Evolutionary conservation across 192 early-diverging fungal genomes (phyloP).

Genomic region (Podila horticola): DNA sequence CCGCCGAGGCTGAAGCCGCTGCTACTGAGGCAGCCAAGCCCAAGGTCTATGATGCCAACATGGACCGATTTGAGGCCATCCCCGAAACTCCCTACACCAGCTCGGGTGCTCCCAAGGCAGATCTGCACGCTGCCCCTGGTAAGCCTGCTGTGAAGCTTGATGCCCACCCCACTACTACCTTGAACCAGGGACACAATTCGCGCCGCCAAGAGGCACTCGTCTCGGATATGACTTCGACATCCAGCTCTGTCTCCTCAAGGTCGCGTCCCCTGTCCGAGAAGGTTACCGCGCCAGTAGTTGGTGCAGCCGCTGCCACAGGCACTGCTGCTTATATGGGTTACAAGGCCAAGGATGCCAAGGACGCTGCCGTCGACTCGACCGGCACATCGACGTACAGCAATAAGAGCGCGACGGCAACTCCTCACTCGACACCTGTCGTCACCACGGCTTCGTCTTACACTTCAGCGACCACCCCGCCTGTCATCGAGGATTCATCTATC

Average conservation of each 20-base stretch:
- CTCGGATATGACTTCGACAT: background rate
- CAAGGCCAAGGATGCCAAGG: conserved; percentile 6
- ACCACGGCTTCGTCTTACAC: background rate
- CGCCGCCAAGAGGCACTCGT: background rate
- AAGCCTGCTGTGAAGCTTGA: conserved; percentile 8
- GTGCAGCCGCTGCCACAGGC: background rate
- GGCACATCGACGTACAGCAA: background rate
- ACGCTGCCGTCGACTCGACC: background rate
- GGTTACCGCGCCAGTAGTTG: background rate
- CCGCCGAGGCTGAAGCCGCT: background rate
- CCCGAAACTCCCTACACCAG: conserved; percentile 4
- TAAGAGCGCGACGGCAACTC: background rate
- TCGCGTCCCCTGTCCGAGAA: conserved; percentile 10
- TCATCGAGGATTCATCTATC: background rate
- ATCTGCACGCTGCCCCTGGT: conserved; percentile 8
- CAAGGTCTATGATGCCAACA: background rate
- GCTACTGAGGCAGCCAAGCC: background rate
- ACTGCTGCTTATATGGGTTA: conserved; percentile 1
- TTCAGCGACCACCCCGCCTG: background rate
- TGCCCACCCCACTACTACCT: conserved; percentile 6
- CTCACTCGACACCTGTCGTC: background rate
- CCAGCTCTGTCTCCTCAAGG: background rate
- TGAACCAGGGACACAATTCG: conserved; percentile 10
- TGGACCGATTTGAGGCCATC: no score
- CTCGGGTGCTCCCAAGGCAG: conserved; percentile 11